These are phyloP conservation scores for Penicillium herquei DNA, from an alignment of 495 filamentous ascomycete species.

Conservation along the genomic window DNA sequence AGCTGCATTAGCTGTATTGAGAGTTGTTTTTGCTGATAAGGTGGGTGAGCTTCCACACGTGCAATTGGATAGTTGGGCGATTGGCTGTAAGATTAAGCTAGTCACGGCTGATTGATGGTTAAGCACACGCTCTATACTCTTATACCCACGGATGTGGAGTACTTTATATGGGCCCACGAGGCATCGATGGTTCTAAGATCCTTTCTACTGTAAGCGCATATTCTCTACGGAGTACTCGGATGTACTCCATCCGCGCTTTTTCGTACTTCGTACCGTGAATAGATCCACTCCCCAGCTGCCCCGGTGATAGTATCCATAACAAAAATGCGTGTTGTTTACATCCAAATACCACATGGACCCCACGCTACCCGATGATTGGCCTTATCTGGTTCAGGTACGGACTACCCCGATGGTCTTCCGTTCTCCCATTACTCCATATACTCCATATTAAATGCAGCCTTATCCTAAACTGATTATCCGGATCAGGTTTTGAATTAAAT, in stretches of 20 bases:
- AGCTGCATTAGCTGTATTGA: not conserved
- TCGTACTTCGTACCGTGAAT: too few relatives aligned
- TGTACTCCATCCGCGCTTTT: too few relatives aligned
- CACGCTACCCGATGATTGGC: not conserved
- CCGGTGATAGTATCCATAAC: not conserved
- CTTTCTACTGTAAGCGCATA: too few relatives aligned
- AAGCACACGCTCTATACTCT: too few relatives aligned
- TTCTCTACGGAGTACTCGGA: too few relatives aligned
- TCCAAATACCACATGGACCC: not conserved
- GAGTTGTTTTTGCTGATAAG: not conserved
- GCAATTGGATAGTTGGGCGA: not conserved
- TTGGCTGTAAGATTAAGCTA: constrained; percentile 4
- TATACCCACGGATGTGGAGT: too few relatives aligned
- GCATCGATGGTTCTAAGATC: not conserved
- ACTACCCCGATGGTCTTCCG: too few relatives aligned
- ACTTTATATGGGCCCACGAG: not conserved
- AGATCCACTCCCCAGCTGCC: too few relatives aligned
- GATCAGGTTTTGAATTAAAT: not conserved
- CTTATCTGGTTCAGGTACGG: not conserved
- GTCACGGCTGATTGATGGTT: not conserved
- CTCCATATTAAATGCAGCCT: too few relatives aligned
- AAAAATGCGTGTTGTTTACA: not conserved
- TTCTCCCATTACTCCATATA: too few relatives aligned
- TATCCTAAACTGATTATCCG: not conserved
- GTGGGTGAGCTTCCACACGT: not conserved